Base-by-base conservation (phyloP, 306 rosid genomes). In the Cucurbita moschata region DNA sequence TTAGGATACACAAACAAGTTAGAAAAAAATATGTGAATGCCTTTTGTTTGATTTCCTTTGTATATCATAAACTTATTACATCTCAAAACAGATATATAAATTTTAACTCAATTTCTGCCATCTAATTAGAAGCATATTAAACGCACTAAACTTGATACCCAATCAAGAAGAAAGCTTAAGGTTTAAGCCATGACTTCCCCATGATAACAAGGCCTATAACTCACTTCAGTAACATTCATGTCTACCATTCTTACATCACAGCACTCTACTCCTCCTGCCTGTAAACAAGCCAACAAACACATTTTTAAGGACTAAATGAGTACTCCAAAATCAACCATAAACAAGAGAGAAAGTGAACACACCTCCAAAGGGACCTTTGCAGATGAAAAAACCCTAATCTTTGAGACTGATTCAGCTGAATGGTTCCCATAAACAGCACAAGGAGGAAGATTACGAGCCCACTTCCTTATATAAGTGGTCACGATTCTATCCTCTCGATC, bases 211-310 rank as follows among this genome's bases (percentile, higher is more conserved):
- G 77, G 50, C 58, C 86, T 82, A 49, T 84, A 86, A 66, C 57
- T 80, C 71, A 86, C 77, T 75, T 80, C 74, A 16, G 81, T 57
- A 35, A 38, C 72, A 54, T 79, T 76, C 10, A 21, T 51, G 6
- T 47, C 77, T 6, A 37, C 43, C 18, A 5, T 39, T 13, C 53
- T 30, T 16, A 55, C 53, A 58, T 84, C 79, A 53, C 88, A 86
- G 63, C 90, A 86, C 5, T 86, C 90, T 79, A 74, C 79, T 69
- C 80, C 81, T 63, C 74, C 50, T 0, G 38, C 78, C 87, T 86
- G 81, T 14, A 56, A 75, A 13, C 35, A 5, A 11, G 6, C 9
- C 1, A 8, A 10, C 19, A 35, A 52, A 0, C 7, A 50, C 35
- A 30, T 30, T 30, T 30, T 30, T 2, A 30, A 30, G 35, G 35